A percentile compares a stretch with the other conserved stretches of the same genome.
Conservation (phyloP, 2,329 filamentous ascomycete species). For the Monosporascus sp. region DNA sequence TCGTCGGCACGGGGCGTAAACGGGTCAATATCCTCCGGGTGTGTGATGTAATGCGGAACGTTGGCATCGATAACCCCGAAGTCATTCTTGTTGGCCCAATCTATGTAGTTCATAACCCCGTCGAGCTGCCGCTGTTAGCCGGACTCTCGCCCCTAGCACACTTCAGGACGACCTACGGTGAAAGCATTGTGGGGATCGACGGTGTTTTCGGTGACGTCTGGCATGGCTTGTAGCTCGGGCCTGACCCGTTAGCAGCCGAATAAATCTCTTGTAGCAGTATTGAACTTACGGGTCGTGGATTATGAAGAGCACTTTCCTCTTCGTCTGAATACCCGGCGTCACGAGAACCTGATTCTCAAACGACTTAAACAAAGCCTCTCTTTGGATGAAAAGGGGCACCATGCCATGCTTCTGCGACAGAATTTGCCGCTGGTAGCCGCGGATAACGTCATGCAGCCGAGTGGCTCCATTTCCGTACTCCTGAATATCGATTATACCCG, state of each 20-base stretch:
- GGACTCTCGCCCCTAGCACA: not conserved
- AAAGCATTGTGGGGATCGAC: slow-evolving; percentile 82
- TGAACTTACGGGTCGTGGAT: slow-evolving; percentile 79
- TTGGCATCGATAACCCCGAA: slow-evolving; percentile 92
- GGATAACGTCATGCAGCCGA: slow-evolving; percentile 74
- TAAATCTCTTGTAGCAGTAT: slow-evolving; percentile 1
- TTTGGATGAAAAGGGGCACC: slow-evolving; percentile 73
- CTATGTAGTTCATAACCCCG: slow-evolving; percentile 71
- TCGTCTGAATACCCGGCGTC: slow-evolving; percentile 63
- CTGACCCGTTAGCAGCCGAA: slow-evolving; percentile 32
- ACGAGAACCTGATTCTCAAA: slow-evolving; percentile 85
- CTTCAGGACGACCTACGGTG: slow-evolving; percentile 55
- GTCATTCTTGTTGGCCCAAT: slow-evolving; percentile 71
- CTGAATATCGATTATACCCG: slow-evolving; percentile 52
- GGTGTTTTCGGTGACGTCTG: slow-evolving; percentile 64
- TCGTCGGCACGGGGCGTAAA: slow-evolving; percentile 41
- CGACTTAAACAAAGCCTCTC: slow-evolving; percentile 64
- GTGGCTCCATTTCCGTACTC: slow-evolving; percentile 50
- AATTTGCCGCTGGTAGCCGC: slow-evolving; percentile 67
- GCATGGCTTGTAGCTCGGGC: slow-evolving; percentile 64
- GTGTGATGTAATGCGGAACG: slow-evolving; percentile 70
- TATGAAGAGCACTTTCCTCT: slow-evolving; percentile 70
- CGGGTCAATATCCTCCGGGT: slow-evolving; percentile 50
- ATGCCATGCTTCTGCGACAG: slow-evolving; percentile 71
- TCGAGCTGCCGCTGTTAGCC: slow-evolving; percentile 59